Percentiles rank a stretch among this genome's conserved stretches.
Conservation (phyloP, 768 basidiomycete species). For the Wakefieldia striispora region DNA sequence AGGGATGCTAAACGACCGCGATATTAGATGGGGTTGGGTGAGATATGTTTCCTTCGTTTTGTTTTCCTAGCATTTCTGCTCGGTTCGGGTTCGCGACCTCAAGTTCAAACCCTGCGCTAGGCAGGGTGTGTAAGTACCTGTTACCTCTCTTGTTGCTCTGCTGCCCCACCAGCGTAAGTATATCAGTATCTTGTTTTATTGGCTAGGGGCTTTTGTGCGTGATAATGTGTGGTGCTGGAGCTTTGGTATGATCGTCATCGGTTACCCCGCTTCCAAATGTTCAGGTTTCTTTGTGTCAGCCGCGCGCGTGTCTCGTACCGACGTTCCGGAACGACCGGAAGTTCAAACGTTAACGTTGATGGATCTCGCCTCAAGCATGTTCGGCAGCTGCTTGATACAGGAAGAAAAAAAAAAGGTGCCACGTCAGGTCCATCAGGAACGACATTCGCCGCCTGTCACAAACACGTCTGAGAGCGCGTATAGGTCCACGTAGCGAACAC, state of each 20-base stretch:
- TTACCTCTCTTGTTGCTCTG: conserved; percentile 26
- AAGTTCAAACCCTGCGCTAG: conserved; percentile 28
- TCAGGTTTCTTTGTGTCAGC: background rate
- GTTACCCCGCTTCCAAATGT: background rate
- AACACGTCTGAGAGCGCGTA: background rate
- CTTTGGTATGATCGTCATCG: conserved; percentile 4
- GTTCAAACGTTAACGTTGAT: too few species aligned
- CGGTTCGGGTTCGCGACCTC: conserved; percentile 23
- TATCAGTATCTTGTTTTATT: conserved; percentile 33
- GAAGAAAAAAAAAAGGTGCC: conserved; percentile 23
- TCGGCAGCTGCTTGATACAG: conserved; percentile 15
- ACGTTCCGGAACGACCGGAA: background rate
- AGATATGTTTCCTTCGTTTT: conserved; percentile 29
- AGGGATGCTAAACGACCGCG: conserved; percentile 79
- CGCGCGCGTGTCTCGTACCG: background rate
- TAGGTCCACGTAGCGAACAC: background rate
- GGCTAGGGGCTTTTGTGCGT: conserved; percentile 8
- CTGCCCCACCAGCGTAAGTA: conserved; percentile 33
- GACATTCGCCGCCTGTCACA: background rate
- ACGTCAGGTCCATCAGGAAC: conserved; percentile 14
- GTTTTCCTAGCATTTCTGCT: conserved; percentile 21
- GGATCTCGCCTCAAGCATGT: conserved; percentile 14
- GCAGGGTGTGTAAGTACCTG: conserved; percentile 36
- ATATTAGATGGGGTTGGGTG: conserved; percentile 54
- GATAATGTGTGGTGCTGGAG: conserved; percentile 2